Evolutionary conservation across 1,139 yeast species (phyloP), one percentile per base, ranked within the genome.

Genomic region (Scheffersomyces lignicola): DNA sequence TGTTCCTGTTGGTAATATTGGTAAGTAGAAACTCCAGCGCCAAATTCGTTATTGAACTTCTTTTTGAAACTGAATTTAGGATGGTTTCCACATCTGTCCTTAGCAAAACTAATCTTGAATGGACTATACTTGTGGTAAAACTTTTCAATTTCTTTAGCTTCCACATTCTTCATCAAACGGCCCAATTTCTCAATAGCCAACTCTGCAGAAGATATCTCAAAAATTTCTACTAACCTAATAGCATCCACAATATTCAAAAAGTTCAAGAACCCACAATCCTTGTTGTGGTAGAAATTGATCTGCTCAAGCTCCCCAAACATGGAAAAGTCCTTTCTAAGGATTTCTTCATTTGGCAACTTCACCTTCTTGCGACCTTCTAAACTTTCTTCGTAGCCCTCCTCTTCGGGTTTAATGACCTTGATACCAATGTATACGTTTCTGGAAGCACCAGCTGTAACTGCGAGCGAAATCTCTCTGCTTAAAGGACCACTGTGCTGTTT

Each of bases 371-470:
- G 36, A 39, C 38, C 45, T 18, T 32, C 33, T 8, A 35, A 22
- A 6, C 23, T 18, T 13, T 31, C 22, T 24, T 40, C 39, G 29
- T 29, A 31, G 24, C 32, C 36, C 6, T 21, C 37, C 14, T 12
- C 20, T 7, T 41, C 43, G 23, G 45, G 51, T 31, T 53, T 56
- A 51, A 43, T 60, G 62, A 51, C 33, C 36, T 54, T 56, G 23
- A 69, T 54, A 3, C 76, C 76, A 46, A 71, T 61, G 45, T 70
- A 71, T 7, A 71, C 73, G 44, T 71, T 71, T 49, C 76, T 59
- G 13, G 74, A 67, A 2, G 76, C 76, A 11, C 76, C 76, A 1
- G 73, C 73, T 5, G 73, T 61, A 1, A 70, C 76, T 0, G 76
- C 76, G 36, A 65, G 56, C 3, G 69, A 59, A 30, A 68, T 54